Percentiles rank a stretch among this genome's conserved stretches.
Evolutionary conservation across 116 monocot species (phyloP).

Genomic region (Phalaenopsis hybrid): DNA sequence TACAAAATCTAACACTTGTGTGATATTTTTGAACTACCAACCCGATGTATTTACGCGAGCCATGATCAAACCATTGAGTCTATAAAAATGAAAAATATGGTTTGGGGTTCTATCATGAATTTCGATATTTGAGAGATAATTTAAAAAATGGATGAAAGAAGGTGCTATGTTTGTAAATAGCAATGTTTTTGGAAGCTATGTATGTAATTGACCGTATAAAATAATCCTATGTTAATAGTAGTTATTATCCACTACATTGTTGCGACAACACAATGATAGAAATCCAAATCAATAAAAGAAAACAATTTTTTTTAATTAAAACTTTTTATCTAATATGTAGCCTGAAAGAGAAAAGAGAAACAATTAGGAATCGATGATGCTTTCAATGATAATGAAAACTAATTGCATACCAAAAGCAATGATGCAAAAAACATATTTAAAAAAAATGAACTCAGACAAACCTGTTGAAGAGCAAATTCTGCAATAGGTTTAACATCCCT

Average conservation of each 20-base stretch:
- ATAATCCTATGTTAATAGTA: not conserved
- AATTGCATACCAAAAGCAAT: not conserved
- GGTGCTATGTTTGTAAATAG: no score
- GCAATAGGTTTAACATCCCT: slow-evolving; percentile 94
- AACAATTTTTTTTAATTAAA: not conserved
- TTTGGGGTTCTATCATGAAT: no score
- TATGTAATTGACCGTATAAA: no score
- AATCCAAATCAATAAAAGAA: not conserved
- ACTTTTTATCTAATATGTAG: not conserved
- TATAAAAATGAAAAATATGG: not conserved
- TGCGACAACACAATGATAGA: not conserved
- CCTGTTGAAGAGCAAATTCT: slow-evolving; percentile 92
- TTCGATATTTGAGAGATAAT: no score
- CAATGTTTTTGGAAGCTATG: no score
- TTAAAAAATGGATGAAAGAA: no score
- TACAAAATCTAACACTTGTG: no score
- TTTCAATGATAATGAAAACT: not conserved
- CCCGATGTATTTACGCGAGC: no score
- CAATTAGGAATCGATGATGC: not conserved
- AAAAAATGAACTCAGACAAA: slow-evolving; percentile 12
- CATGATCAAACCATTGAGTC: not conserved
- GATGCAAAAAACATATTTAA: not conserved
- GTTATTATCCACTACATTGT: not conserved
- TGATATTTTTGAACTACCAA: no score
- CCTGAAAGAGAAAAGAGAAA: not conserved